Percentiles rank a stretch among this genome's conserved stretches.
Evolutionary conservation across 305 asterid species (phyloP).

Genomic region (Withania somnifera): DNA sequence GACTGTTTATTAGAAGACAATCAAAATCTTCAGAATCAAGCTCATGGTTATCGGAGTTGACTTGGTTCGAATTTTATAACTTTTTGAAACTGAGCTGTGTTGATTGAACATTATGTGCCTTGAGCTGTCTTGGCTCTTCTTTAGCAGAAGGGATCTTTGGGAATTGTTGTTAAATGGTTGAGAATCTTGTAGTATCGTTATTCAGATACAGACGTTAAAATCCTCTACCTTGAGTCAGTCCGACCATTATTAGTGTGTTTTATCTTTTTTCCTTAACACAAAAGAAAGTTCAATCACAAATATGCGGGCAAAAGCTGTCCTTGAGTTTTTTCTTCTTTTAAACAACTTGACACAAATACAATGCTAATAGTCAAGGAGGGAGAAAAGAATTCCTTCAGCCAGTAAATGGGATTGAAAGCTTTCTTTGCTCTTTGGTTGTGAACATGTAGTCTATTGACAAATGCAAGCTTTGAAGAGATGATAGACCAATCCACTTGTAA

Average conservation of each 20-base stretch:
- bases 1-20: constrained; percentile 82
- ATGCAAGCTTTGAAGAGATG: not conserved
- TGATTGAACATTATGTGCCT: not conserved
- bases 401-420: not conserved
- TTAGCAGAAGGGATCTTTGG: not conserved
- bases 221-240: not conserved
- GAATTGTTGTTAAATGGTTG: not conserved
- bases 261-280: not conserved
- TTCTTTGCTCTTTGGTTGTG: not conserved
- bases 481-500: no score
- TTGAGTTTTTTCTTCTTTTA: not conserved
- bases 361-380: not conserved
- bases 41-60: constrained; percentile 21
- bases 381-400: not conserved
- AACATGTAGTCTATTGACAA: not conserved
- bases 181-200: not conserved
- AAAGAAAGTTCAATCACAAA: not conserved
- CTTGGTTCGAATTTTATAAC: constrained; percentile 11
- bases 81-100: not conserved
- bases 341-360: not conserved
- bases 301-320: not conserved
- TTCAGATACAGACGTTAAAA: not conserved
- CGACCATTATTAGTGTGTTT: not conserved
- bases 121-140: not conserved
- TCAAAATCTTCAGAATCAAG: constrained; percentile 72